Conservation (phyloP, 2,329 filamentous ascomycete genomes). For the Sordariomycetes sp. region DNA sequence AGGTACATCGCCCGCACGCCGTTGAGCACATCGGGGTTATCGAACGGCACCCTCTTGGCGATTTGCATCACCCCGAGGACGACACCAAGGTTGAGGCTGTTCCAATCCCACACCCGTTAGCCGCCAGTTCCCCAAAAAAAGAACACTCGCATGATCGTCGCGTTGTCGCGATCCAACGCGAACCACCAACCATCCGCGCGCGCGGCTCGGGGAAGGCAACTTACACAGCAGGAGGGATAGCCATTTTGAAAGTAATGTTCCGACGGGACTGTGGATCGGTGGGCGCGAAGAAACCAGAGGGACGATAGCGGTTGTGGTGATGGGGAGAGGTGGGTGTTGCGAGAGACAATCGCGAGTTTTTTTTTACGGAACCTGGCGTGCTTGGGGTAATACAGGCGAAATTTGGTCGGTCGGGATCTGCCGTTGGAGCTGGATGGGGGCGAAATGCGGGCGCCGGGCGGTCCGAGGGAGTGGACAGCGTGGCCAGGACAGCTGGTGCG, state of each 20-base stretch:
- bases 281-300: background rate
- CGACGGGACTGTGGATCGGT: background rate
- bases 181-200: background rate
- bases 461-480: background rate
- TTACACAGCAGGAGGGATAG: constrained; percentile 11
- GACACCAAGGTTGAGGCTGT: constrained; percentile 84
- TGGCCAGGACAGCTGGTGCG: background rate
- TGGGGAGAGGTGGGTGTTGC: background rate
- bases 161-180: background rate
- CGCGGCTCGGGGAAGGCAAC: background rate
- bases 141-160: background rate
- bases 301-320: background rate
- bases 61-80: constrained; percentile 98
- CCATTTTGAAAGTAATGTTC: constrained; percentile 8
- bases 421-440: background rate
- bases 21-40: constrained; percentile 59
- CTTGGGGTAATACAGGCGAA: background rate
- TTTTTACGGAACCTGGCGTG: background rate
- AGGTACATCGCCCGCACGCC: constrained; percentile 43
- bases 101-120: background rate
- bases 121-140: background rate
- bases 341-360: background rate
- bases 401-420: background rate
- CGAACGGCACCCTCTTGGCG: constrained; percentile 89
- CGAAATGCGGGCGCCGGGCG: background rate